Evolutionary conservation across 2,329 filamentous ascomycete genomes (phyloP).

Genomic region (Diaporthe sp.): DNA sequence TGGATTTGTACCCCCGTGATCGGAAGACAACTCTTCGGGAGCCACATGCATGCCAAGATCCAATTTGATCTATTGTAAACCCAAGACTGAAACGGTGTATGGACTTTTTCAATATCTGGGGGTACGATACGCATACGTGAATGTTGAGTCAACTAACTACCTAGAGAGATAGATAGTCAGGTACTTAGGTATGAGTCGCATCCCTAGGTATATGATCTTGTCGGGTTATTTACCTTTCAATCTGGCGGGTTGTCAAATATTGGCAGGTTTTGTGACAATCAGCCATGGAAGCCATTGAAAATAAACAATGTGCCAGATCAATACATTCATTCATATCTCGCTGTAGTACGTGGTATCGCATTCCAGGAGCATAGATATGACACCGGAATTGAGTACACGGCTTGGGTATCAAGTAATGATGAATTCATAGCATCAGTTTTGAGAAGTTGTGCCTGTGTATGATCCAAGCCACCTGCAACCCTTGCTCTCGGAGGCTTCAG

Average conservation of each 20-base stretch:
- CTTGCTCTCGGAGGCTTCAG: neutral
- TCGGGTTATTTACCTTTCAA: too few species aligned
- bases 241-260: neutral
- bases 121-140: neutral
- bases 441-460: neutral
- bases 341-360: neutral
- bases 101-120: too few species aligned
- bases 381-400: neutral
- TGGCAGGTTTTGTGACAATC: neutral
- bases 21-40: neutral
- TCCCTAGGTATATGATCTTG: neutral
- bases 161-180: too few species aligned
- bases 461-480: neutral
- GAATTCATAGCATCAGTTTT: neutral
- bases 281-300: neutral
- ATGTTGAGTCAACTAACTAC: neutral
- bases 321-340: neutral
- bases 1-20: constrained; percentile 6
- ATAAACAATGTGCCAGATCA: neutral
- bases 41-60: neutral
- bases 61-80: neutral
- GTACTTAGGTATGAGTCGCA: too few species aligned
- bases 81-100: neutral
- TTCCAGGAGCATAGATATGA: neutral
- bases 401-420: neutral